Evolutionary conservation across 176 grass and related monocot genomes (phyloP), one percentile per base, ranked within the genome.

Genomic region (Triticum monococcum): DNA sequence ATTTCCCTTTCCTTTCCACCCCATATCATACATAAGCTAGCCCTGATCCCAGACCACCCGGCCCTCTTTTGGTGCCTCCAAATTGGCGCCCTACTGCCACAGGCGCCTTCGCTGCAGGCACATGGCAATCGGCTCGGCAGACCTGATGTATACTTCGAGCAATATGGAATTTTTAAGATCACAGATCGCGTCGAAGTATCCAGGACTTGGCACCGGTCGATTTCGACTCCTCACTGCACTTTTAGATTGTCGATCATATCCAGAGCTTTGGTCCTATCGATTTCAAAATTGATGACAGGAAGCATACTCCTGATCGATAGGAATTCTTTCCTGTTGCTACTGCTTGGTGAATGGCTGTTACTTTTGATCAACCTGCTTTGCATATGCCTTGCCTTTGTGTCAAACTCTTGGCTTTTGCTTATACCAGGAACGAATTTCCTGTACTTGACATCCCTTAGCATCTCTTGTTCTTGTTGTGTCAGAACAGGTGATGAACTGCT

Each of bases 341-440:
- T 94, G 63, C 91, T 94, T n/a, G 92, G 97, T 24, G 97, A 96
- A 79, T 96, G 97, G 65, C 92, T 98, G 57, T 90, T 96, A 81
- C 97, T 98, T 89, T 98, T 98, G 87, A 92, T 94, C 88, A 98
- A 72, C 59, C 94, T 92, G 64, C 85, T 86, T 48, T 99, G 84
- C 73, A 81, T 85, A 78, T 90, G 82, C 50, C 87, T 95, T 45
- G 77, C 68, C 28, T 74, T 87, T n/a, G 66, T 89, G 65, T 89
- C 94, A 60, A 98, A 95, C 90, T 98, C 94, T 85, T 98, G 97
- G 73, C 97, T 98, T 83, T 91, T 98, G 86, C 97, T 98, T 65
- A 96, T 89, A 70, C 97, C 94, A 20, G 97, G 97, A 62, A 92
- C 84, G 68, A 96, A 92, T 74, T 98, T 96, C 86, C 82, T 91